Conservation (phyloP, 169 alveolate genomes). For the Eimeria brunetti region DNA sequence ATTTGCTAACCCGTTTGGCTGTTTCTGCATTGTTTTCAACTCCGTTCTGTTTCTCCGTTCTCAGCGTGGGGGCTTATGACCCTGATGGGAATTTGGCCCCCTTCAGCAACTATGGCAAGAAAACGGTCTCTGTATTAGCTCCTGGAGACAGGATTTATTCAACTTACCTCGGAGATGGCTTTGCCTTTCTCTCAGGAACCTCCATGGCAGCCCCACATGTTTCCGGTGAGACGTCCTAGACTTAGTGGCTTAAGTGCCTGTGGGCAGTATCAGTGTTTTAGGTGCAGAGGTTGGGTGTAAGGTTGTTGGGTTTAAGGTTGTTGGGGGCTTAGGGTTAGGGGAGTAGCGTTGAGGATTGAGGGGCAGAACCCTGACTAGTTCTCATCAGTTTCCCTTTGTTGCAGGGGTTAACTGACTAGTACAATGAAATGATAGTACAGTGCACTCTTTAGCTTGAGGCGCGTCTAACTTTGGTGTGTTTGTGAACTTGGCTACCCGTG, state of each 20-base stretch:
- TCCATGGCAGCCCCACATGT: slow-evolving; percentile 89
- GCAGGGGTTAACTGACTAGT: background rate
- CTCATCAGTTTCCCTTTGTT: background rate
- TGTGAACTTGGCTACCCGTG: no score
- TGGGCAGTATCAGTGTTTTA: background rate
- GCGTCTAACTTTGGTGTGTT: background rate
- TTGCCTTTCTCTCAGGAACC: slow-evolving; percentile 84
- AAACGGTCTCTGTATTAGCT: slow-evolving; percentile 85
- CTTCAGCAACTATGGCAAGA: slow-evolving; percentile 85
- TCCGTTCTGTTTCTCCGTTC: slow-evolving; percentile 20
- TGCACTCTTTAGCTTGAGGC: background rate
- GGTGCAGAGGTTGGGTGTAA: no score
- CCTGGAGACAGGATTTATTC: slow-evolving; percentile 86
- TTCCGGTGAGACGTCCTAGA: slow-evolving; percentile 80
- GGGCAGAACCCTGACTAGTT: background rate
- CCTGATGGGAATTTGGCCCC: slow-evolving; percentile 82
- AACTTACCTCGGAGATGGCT: slow-evolving; percentile 81
- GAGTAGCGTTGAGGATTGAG: background rate
- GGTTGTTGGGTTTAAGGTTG: background rate
- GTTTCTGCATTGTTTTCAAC: background rate
- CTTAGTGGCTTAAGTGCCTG: background rate
- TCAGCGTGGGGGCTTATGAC: slow-evolving; percentile 85
- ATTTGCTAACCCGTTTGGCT: background rate
- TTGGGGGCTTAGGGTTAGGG: background rate
- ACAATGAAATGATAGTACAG: background rate